Base-by-base conservation (phyloP, 164 flowering plant species). In the Tinospora cordifolia region DNA sequence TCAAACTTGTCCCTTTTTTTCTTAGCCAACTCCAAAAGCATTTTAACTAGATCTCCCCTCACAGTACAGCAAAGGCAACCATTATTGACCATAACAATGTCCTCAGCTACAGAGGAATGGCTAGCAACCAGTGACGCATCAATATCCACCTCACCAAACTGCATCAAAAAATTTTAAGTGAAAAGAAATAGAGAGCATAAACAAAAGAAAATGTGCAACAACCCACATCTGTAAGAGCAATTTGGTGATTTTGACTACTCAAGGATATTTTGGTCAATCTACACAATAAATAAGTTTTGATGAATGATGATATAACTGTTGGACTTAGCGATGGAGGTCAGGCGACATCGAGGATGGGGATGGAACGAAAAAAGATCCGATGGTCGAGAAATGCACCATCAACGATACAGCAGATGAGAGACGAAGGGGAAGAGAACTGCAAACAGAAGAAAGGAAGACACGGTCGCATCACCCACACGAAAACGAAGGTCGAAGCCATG, bases 81-180 rank as follows among this genome's bases (percentile, higher is more conserved):
- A 82, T 94, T 94, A 72, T 89, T 92, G 39, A 94, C 92, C 97
- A 92, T 90, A 24, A 94, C 73, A 79, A 94, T 89, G 57, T 94
- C 99, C 63, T 86, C 97, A 63, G 78, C 71, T 17, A 82, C 84
- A 74, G 87, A 74, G 24, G 92, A 79, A 79, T 91, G 97, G 74
- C 85, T 88, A 25, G 98, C 97, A 75, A 94, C 97, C 85, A 94
- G 74, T 25, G 99, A 87, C 62, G 98, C 88, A 80, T 94, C 99
- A 70, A 94, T 94, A 77, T 94, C 97, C 62, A 94, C 99, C 79
- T 94, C 99, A 36, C 99, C 99, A 79, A 86, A 94, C 99, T 94
- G 83, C 77, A 80, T 41, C 19, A 67, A 59, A 66, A 41, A 0
- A 11, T 54, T 54, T 13, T 3, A 22, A 27, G 40, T 4, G 44